Evolutionary conservation across 495 filamentous ascomycete genomes (phyloP).

Genomic region (Ascodesmis nigricans): DNA sequence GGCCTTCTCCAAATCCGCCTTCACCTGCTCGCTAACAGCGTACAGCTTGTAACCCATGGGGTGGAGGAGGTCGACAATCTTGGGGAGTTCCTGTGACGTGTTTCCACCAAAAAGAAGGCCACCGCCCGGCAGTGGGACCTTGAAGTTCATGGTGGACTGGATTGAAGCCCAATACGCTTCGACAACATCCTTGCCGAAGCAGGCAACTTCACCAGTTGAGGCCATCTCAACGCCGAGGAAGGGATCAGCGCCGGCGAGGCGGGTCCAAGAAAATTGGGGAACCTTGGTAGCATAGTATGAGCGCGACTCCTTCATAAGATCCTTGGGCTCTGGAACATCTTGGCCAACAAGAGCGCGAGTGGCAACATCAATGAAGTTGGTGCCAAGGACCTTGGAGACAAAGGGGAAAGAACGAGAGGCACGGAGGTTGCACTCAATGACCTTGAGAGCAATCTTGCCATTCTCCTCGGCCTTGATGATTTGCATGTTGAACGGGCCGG

Average conservation of each 20-base stretch:
- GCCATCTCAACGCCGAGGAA: conserved; percentile 98
- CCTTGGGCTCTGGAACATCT: conserved; percentile 64
- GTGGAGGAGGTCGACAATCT: conserved; percentile 60
- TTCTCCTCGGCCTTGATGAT: conserved; percentile 81
- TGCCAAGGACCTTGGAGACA: conserved; percentile 85
- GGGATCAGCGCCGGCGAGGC: conserved; percentile 91
- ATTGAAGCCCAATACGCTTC: conserved; percentile 95
- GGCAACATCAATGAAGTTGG: conserved; percentile 92
- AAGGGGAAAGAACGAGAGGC: conserved; percentile 97
- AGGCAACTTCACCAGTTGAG: conserved; percentile 91
- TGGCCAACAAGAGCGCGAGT: conserved; percentile 79
- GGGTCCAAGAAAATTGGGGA: conserved; percentile 95
- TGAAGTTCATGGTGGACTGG: conserved; percentile 98
- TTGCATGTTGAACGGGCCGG: conserved; percentile 98
- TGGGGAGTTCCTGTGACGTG: conserved; percentile 40
- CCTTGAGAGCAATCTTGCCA: conserved; percentile 63
- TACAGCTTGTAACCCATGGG: conserved; percentile 89
- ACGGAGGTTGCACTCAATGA: conserved; percentile 96
- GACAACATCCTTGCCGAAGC: conserved; percentile 84
- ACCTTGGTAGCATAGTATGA: conserved; percentile 94
- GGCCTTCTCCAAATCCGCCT: conserved; percentile 53
- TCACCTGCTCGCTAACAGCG: conserved; percentile 59
- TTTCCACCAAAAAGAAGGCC: conserved; percentile 89
- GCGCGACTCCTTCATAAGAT: conserved; percentile 71
- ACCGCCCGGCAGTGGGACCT: conserved; percentile 74